Evolutionary conservation across 1,284 basidiomycete genomes (phyloP), one percentile per base, ranked within the genome.

Genomic region (Tetrapyrgos nigripes): DNA sequence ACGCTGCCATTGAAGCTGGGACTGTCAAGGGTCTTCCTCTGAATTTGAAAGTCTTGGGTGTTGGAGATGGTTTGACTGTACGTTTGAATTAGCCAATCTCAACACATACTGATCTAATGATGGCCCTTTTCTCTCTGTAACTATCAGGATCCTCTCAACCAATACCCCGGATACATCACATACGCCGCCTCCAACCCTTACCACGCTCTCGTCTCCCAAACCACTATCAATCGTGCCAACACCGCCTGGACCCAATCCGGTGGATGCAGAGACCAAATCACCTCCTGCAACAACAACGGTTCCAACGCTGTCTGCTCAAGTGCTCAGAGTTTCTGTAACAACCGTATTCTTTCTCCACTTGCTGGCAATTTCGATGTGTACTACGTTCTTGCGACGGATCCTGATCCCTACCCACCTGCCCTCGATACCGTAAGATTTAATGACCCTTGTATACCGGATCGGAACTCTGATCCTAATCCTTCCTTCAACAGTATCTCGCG

Each of bases 21-120:
- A 76, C 75, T 9, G 68, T 83, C 14, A 68, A 70, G 5, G 85
- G 85, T 3, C 64, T 79, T 9, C 71, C 71, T n/a, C 79, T 90
- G 51, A 86, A 89, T 67, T 77, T 90, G 19, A 81, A 86, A 65
- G 79, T 82, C 14, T 78, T 89, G 21, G 84, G 85, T 26, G 79
- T 90, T 46, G 87, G 87, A 4, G 80, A 87, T 65, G 86, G 86
- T 6, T 71, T 88, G n/a, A 87, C 85, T 3, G 84, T 86, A 69
- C 35, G 74, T 62, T 23, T 23, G 3, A 28, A 26, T 10, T 23
- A 33, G 8, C 45, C 46, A 50, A 45, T n/a, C 50, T 47, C 29
- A 47, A 29, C 48, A 43, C 46, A n/a, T n/a, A 35, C n/a, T 56
- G n/a, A 48, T 59, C 8, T 45, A 59, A n/a, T n/a, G n/a, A n/a